Base-by-base conservation (phyloP, 2,329 filamentous ascomycete genomes). In the Phialophora expanda region DNA sequence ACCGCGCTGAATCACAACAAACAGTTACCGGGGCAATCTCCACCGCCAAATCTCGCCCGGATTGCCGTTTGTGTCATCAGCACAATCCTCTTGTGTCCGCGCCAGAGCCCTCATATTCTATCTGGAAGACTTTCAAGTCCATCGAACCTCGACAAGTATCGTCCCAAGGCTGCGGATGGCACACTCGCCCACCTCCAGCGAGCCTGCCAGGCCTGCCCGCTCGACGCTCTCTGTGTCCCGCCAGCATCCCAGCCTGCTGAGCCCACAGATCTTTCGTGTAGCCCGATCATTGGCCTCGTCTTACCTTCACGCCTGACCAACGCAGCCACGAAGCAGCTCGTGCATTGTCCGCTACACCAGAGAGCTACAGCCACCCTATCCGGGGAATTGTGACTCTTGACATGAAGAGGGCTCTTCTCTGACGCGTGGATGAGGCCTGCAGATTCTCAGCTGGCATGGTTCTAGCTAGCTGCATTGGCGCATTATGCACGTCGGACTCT, bases 381-480 rank as follows among this genome's bases (percentile, higher is more conserved):
- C n/a, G 46, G n/a, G 26, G 11, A 26, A n/a, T 17, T 28, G 30
- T 38, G 11, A 3, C 46, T 38, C 6, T 61, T 61, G 48, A 61
- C 58, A 38, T 61, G 30, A 61, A 61, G 48, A 54, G 30, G 14
- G 58, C 38, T 30, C 34, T n/a, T 41, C 38, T 7, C 34, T 50
- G 51, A 56, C 38, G 60, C 34, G 60, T 62, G 60, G 60, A 32
- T n/a, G 26, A 54, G 28, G 61, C 46, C 64, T 54, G 56, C 50
- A 56, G 56, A 17, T 61, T 30, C 34, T 66, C 65, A 66, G 65
- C 65, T 66, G 38, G 22, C 34, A 5, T 53, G 41, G 48, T 48
- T 44, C 48, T 46, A 38, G 50, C 59, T 57, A 51, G 59, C 57
- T 63, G 64, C 64, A 66, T 62, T 62, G 64, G 59, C 55, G 54